A percentile compares a stretch with the other conserved stretches of the same genome.
These are phyloP conservation scores for Penicillium italicum DNA, from an alignment of 2,329 filamentous ascomycete species.

Conservation along the genomic window DNA sequence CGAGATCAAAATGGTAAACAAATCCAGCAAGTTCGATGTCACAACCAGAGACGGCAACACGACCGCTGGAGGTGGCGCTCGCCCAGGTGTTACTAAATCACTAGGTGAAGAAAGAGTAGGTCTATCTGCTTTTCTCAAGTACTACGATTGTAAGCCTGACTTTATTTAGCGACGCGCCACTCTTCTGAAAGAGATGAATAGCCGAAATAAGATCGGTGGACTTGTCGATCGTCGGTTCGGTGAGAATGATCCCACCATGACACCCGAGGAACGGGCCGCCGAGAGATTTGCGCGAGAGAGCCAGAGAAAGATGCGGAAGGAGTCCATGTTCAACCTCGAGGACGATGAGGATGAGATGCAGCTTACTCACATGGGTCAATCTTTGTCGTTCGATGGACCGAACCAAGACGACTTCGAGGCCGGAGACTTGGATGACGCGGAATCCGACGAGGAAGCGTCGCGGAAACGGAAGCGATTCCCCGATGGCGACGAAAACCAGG, in stretches of 20 bases:
- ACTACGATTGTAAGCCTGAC: conserved; percentile 10
- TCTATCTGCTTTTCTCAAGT: conserved; percentile 13
- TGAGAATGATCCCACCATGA: conserved; percentile 92
- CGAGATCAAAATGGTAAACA: conserved; percentile 76
- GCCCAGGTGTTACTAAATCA: conserved; percentile 81
- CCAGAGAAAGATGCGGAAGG: conserved; percentile 71
- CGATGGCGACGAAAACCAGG: conserved; percentile 17
- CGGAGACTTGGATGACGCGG: conserved; percentile 58
- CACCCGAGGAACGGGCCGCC: conserved; percentile 84
- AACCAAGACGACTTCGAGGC: conserved; percentile 74
- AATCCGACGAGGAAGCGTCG: conserved; percentile 56
- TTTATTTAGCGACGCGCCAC: conserved; percentile 66
- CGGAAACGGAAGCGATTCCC: conserved; percentile 50
- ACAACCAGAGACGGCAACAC: conserved; percentile 60
- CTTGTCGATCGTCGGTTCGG: conserved; percentile 92
- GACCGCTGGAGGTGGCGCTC: conserved; percentile 57
- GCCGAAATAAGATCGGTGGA: conserved; percentile 84
- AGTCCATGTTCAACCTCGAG: conserved; percentile 84
- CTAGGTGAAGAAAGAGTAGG: conserved; percentile 77
- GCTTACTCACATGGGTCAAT: conserved; percentile 80
- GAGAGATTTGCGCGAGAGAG: conserved; percentile 89
- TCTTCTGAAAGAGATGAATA: conserved; percentile 83
- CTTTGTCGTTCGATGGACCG: conserved; percentile 61
- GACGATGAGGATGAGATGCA: conserved; percentile 68
- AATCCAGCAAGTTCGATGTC: conserved; percentile 80